Evolutionary conservation across 2,329 filamentous ascomycete genomes (phyloP), one percentile per base, ranked within the genome.

Genomic region (Colletotrichum paranaense): DNA sequence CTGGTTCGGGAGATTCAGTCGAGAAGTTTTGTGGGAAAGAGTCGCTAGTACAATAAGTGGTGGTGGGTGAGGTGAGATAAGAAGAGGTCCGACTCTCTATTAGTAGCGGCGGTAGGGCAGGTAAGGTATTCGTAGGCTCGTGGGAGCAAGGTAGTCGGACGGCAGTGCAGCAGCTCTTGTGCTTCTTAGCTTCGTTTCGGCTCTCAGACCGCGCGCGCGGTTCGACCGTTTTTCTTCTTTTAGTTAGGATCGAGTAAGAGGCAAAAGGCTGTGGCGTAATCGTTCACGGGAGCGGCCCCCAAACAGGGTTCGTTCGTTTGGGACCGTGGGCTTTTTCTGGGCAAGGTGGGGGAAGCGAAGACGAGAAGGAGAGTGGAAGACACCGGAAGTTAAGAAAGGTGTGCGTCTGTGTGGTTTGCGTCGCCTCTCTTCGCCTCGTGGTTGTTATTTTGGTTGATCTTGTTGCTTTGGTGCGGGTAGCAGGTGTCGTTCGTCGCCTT

Each of bases 131-230:
- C 12, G 16, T 42, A 28, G 59, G 46, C 26, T 42, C 49, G 5
- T n/a, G 35, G 12, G 12, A 24, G n/a, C n/a, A 32, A 46, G 42
- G 46, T 30, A n/a, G 22, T n/a, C 30, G 32, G 35, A n/a, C 32
- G 30, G 62, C 35, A 32, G 22, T 46, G 58, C 57, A 30, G 56
- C 28, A 26, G 52, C 14, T 24, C 42, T 49, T 5, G 42, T 42
- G 42, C 30, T 62, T 4, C 26, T 52, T 62, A n/a, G 42, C 59
- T 62, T 49, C 26, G 60, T 63, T 62, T 63, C 38, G 42, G 42
- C 70, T 70, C 70, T 70, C 70, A 70, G 70, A 73, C 67, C 60
- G 42, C 67, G 67, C 55, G 66, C 67, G 65, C 70, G 67, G 70
- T 65, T 70, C 60, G 70, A 70, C 56, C 42, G 60, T 73, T 28